phyloP scores from a whole-genome alignment of 768 basidiomycete genomes.

The Termitomyces sp. region DNA sequence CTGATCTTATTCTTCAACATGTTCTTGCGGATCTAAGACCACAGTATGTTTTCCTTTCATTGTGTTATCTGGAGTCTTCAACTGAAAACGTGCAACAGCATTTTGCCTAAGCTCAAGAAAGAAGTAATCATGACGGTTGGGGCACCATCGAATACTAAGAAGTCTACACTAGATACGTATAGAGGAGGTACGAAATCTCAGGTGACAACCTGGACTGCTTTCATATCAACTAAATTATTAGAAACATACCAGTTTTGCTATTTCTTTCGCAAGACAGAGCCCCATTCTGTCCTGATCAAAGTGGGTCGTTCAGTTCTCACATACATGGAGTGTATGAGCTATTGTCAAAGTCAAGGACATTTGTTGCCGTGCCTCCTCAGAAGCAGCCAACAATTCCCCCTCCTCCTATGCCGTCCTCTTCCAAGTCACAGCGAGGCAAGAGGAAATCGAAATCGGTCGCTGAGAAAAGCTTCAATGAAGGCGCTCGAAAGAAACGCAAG shows the following conservation, averaged over 20 bases:
- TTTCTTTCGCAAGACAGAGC: constrained; percentile 78
- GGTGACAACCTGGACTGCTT: neutral
- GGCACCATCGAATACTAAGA: constrained; percentile 39
- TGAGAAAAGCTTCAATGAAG: constrained; percentile 3
- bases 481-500: constrained; percentile 28
- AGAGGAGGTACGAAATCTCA: constrained; percentile 56
- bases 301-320: constrained; percentile 29
- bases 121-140: constrained; percentile 46
- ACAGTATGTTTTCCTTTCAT: constrained; percentile 31
- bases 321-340: neutral
- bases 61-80: neutral
- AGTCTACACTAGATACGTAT: constrained; percentile 74
- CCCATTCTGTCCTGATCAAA: constrained; percentile 80
- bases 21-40: constrained; percentile 78
- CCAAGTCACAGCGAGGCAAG: constrained; percentile 16
- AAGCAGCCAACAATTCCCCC: constrained; percentile 15
- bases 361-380: constrained; percentile 25
- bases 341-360: constrained; percentile 30
- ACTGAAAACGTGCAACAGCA: constrained; percentile 37
- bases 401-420: constrained; percentile 13
- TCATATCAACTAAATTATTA: constrained; percentile 21
- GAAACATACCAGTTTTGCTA: constrained; percentile 90
- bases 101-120: constrained; percentile 58
- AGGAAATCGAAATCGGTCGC: constrained; percentile 10
- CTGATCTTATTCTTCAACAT: constrained; percentile 70